phyloP scores from a whole-genome alignment of 2,329 filamentous ascomycete species.

The Malbranchea zuffiana region DNA sequence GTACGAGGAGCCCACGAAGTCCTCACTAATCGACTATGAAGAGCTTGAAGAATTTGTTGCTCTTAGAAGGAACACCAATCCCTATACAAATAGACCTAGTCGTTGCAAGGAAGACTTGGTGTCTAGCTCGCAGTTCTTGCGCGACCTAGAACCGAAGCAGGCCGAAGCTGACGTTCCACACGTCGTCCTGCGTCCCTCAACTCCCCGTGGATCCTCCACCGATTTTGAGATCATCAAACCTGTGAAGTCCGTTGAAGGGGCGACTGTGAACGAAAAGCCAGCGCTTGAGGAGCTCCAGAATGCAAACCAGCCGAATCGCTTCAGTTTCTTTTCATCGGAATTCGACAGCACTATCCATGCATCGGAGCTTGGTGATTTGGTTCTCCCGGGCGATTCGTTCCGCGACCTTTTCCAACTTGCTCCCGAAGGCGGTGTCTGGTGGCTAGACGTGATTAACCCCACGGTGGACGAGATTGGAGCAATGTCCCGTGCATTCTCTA shows the following conservation, averaged over 20 bases:
- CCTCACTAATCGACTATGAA: conserved; percentile 81
- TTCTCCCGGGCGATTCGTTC: conserved; percentile 81
- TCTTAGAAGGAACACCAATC: conserved; percentile 44
- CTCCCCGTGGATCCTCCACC: conserved; percentile 20
- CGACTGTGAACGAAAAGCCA: conserved; percentile 26
- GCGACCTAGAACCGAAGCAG: conserved; percentile 46
- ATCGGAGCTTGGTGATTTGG: conserved; percentile 72
- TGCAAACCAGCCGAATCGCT: conserved; percentile 59
- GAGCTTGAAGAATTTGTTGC: conserved; percentile 85
- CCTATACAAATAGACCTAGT: conserved; percentile 12
- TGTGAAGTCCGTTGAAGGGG: conserved; percentile 11
- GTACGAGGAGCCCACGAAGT: conserved; percentile 64
- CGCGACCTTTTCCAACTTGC: conserved; percentile 71
- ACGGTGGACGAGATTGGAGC: conserved; percentile 78
- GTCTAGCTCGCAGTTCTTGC: conserved; percentile 50
- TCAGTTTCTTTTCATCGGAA: conserved; percentile 94
- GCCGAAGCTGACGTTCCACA: conserved; percentile 28
- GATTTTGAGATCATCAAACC: conserved; percentile 31
- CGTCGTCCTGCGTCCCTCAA: conserved; percentile 23
- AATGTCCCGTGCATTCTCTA: conserved; percentile 86
- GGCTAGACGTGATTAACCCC: conserved; percentile 87
- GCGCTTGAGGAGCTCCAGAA: conserved; percentile 29
- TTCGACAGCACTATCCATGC: conserved; percentile 90
- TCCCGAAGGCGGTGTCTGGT: conserved; percentile 79
- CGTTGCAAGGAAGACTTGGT: conserved; percentile 35